Base-by-base conservation (phyloP, 2,329 filamentous ascomycete species). In the Trematosphaeria pertusa region DNA sequence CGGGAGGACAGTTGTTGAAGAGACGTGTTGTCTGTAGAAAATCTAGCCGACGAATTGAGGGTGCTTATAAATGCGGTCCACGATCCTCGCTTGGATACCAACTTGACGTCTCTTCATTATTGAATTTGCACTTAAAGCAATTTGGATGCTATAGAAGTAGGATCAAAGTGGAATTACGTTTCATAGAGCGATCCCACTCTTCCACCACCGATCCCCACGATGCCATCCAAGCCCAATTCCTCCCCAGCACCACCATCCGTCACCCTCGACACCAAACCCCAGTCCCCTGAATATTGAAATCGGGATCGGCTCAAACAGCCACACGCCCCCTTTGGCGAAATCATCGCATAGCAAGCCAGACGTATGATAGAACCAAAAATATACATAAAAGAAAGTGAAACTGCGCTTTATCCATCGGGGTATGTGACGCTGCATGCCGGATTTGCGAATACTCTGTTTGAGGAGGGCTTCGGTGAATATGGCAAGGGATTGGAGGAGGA, bases 241-340 rank as follows among this genome's bases (percentile, higher is more conserved):
- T 18, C 79, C 77, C 83, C 87, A 91, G 59, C 88, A 83, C 82
- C 83, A 89, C 78, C 83, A 86, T 1, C 78, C 73, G 60, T 88
- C 85, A 0, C 80, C 82, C 14, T 77, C 70, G 1, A 75, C 73
- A 0, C 87, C 88, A 24, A 87, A 75, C 0, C 88, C 87, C 12
- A 92, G 24, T 2, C 80, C 82, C 19, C 90, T 78, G n/a, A 91
- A 64, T 1, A 81, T 64, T 43, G 89, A 95, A 7, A 93, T 55
- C 0, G 91, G 90, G n/a, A 96, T 73, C 0, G 91, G 90, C 70
- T 97, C 91, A 51, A 85, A 84, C 11, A 95, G 71, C 88, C 89
- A 96, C 0, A 96, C 62, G 0, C 89, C 91, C 1, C 84, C 81
- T 9, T 80, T 78, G 0, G 86, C 81, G 65, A 96, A 85, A 62